A percentile compares a stretch with the other conserved stretches of the same genome.
phyloP scores from a whole-genome alignment of 2,329 filamentous ascomycete species.

The Aspergillus melleus region DNA sequence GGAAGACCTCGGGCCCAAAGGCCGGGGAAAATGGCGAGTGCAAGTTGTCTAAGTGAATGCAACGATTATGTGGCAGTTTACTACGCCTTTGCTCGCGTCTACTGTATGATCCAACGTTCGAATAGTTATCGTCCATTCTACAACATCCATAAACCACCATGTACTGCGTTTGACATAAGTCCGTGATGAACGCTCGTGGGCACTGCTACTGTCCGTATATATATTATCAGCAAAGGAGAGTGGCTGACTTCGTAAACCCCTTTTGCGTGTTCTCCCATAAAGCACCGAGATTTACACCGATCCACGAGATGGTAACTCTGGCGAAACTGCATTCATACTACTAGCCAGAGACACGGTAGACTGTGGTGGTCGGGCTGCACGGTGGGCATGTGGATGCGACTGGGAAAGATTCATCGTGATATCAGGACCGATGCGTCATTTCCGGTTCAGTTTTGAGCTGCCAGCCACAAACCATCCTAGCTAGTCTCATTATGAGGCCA shows the following conservation, averaged over 20 bases:
- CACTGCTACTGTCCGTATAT: too few species aligned
- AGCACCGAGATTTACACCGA: not conserved
- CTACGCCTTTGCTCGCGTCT: not conserved
- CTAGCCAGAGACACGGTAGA: not conserved
- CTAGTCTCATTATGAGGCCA: too few species aligned
- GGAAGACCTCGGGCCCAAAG: not conserved
- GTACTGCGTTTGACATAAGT: too few species aligned
- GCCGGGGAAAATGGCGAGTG: not conserved
- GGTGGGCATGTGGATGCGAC: not conserved
- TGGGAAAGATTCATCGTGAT: not conserved
- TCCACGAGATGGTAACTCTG: not conserved
- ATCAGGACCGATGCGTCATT: not conserved
- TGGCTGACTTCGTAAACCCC: not conserved
- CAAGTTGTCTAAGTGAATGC: not conserved
- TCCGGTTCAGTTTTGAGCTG: not conserved
- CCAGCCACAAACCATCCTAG: not conserved
- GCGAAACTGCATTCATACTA: not conserved
- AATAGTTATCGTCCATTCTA: not conserved
- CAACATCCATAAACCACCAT: too few species aligned
- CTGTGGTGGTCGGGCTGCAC: not conserved
- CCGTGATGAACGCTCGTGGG: too few species aligned
- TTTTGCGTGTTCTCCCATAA: not conserved
- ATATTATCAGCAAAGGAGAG: not conserved
- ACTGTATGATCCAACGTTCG: not conserved
- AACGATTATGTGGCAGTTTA: not conserved